Evolutionary conservation across 768 basidiomycete species (phyloP).

Genomic region (Asterophora lycoperdoides): DNA sequence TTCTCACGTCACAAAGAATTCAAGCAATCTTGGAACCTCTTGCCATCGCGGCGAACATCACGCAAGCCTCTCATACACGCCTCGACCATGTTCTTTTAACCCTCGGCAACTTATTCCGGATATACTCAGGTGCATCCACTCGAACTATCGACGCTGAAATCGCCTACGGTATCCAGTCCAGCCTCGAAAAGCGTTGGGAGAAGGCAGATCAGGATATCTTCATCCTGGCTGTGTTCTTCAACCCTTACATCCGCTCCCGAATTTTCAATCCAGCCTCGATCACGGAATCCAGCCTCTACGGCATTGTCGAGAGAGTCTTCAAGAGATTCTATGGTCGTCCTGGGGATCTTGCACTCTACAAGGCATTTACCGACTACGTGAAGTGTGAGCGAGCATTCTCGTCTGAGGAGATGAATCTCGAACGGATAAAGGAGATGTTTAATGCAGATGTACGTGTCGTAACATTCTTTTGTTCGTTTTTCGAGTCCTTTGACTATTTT

Average conservation of each 20-base stretch:
- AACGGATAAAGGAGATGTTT: background rate
- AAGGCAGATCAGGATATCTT: slow-evolving; percentile 31
- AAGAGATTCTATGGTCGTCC: background rate
- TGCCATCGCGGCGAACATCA: slow-evolving; percentile 22
- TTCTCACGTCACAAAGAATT: no score
- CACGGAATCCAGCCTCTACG: background rate
- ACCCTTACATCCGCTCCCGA: background rate
- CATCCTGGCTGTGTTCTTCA: slow-evolving; percentile 15
- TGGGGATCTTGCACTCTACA: background rate
- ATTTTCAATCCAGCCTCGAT: background rate
- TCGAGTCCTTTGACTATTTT: background rate
- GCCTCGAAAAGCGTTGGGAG: slow-evolving; percentile 31
- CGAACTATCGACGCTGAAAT: slow-evolving; percentile 9
- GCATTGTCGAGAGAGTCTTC: background rate
- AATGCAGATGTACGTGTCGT: background rate
- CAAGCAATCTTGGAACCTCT: slow-evolving; percentile 21
- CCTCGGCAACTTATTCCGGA: slow-evolving; percentile 21
- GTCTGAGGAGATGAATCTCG: background rate
- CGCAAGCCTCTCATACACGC: slow-evolving; percentile 19
- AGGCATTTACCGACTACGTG: slow-evolving; percentile 1
- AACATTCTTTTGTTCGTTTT: background rate
- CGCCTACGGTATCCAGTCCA: slow-evolving; percentile 16
- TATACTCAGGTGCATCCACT: slow-evolving; percentile 10
- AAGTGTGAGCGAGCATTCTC: background rate
- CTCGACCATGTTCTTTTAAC: slow-evolving; percentile 23